Percentiles rank a stretch among this genome's conserved stretches.
Conservation (phyloP, 1,284 basidiomycete genomes). For the Microbotryum scabiosae region DNA sequence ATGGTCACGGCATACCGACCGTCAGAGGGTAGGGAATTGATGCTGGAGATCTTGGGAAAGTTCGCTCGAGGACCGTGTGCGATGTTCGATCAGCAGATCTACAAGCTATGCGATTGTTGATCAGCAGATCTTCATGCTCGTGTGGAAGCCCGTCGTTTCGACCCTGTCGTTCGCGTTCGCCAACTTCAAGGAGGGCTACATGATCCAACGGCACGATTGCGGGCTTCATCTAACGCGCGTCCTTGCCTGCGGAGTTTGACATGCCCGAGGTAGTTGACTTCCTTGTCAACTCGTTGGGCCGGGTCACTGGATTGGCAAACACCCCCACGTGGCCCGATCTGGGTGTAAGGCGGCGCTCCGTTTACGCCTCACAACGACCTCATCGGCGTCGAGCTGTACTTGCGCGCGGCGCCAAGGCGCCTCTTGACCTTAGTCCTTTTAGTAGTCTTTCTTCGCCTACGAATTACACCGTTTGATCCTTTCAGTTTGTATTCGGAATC, state of each 20-base stretch:
- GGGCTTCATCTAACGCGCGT: constrained; percentile 92
- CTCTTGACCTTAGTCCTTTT: too few relatives aligned
- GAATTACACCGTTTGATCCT: too few relatives aligned
- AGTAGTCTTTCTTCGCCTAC: too few relatives aligned
- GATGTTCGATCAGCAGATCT: constrained; percentile 90
- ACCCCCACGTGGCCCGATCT: constrained; percentile 36
- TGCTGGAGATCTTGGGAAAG: constrained; percentile 78
- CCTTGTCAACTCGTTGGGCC: constrained; percentile 82
- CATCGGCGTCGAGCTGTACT: too few relatives aligned
- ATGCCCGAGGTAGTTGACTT: constrained; percentile 95
- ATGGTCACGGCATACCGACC: constrained; percentile 1
- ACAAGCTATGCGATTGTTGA: constrained; percentile 98
- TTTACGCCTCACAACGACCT: too few relatives aligned
- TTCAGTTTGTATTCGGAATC: too few relatives aligned
- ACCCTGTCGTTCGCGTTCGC: constrained; percentile 62
- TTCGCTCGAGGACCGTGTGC: constrained; percentile 69
- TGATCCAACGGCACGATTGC: constrained; percentile 89
- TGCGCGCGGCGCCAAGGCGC: too few relatives aligned
- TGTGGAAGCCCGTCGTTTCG: constrained; percentile 87
- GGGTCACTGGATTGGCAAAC: constrained; percentile 39
- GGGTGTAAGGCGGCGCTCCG: too few relatives aligned
- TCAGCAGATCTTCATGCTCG: constrained; percentile 79
- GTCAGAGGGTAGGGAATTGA: constrained; percentile 76
- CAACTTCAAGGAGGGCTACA: constrained; percentile 90
- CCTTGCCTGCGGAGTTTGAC: constrained; percentile 76